These are phyloP conservation scores for Fusarium siculi DNA, from an alignment of 2,329 filamentous ascomycete species.

Conservation along the genomic window DNA sequence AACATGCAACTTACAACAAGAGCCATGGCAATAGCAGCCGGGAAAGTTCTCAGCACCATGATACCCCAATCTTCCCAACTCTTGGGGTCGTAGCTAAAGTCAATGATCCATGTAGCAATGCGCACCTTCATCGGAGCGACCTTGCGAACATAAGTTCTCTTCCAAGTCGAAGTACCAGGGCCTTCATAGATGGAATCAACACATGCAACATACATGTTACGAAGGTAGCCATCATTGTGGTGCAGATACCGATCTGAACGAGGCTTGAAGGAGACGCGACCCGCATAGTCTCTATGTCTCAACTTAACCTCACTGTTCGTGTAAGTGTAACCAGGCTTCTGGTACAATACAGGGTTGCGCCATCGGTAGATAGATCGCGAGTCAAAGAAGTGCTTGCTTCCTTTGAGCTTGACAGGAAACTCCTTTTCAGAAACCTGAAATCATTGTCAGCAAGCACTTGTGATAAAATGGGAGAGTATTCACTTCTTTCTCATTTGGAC, in stretches of 20 bases:
- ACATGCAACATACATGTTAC: constrained; percentile 43
- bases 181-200: constrained; percentile 43
- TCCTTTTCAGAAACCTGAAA: constrained; percentile 38
- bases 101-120: constrained; percentile 43
- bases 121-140: constrained; percentile 42
- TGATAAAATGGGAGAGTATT: neutral
- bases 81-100: constrained; percentile 42
- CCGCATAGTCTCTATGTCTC: constrained; percentile 41
- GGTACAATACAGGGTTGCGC: constrained; percentile 40
- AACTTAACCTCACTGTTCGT: constrained; percentile 23
- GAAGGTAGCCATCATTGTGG: constrained; percentile 41
- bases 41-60: constrained; percentile 39
- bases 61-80: constrained; percentile 44
- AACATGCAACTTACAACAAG: constrained; percentile 29
- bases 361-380: constrained; percentile 31
- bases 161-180: constrained; percentile 42
- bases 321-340: constrained; percentile 38
- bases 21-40: constrained; percentile 41
- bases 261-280: constrained; percentile 33
- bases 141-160: constrained; percentile 42
- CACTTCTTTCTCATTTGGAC: constrained; percentile 31
- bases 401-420: constrained; percentile 42
- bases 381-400: constrained; percentile 38
- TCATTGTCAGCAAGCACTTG: constrained; percentile 11
- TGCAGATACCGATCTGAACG: constrained; percentile 43